phyloP scores from a whole-genome alignment of 768 basidiomycete species.

The Tubosaeta brunneosetosa region DNA sequence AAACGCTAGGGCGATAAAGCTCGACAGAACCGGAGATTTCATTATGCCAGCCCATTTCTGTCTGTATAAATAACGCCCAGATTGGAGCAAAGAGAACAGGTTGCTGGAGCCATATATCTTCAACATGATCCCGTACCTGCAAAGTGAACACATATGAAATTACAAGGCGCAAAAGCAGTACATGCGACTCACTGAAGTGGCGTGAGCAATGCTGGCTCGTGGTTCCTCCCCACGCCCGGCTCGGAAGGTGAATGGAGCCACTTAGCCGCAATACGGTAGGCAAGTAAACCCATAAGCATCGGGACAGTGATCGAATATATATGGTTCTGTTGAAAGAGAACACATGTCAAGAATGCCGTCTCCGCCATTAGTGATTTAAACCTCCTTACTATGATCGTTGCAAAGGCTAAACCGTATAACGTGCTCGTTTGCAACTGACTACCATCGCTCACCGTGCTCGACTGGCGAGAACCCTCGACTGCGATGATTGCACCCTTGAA shows the following conservation, averaged over 20 bases:
- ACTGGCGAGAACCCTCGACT: conserved; percentile 1
- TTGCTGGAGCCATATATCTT: conserved; percentile 5
- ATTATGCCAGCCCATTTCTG: background rate
- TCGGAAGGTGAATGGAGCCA: background rate
- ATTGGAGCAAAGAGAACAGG: background rate
- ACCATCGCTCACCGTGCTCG: background rate
- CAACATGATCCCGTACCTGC: conserved; percentile 1
- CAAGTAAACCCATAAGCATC: background rate
- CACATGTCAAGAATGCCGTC: background rate
- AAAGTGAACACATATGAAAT: background rate
- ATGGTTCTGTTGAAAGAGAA: background rate
- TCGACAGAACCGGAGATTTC: conserved; percentile 1
- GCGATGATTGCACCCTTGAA: conserved; percentile 1
- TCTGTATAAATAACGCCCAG: background rate
- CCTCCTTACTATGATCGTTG: conserved; percentile 1
- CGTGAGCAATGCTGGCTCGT: background rate
- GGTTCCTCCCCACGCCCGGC: background rate
- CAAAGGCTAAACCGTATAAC: conserved; percentile 1
- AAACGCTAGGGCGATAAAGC: background rate
- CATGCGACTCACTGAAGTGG: background rate
- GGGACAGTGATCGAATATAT: background rate
- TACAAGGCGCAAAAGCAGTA: background rate
- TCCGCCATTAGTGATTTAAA: background rate
- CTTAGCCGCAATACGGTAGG: background rate
- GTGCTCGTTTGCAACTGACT: background rate